These are phyloP conservation scores for Hyphodiscus hymeniophilus DNA, from an alignment of 495 filamentous ascomycete species.

Conservation along the genomic window DNA sequence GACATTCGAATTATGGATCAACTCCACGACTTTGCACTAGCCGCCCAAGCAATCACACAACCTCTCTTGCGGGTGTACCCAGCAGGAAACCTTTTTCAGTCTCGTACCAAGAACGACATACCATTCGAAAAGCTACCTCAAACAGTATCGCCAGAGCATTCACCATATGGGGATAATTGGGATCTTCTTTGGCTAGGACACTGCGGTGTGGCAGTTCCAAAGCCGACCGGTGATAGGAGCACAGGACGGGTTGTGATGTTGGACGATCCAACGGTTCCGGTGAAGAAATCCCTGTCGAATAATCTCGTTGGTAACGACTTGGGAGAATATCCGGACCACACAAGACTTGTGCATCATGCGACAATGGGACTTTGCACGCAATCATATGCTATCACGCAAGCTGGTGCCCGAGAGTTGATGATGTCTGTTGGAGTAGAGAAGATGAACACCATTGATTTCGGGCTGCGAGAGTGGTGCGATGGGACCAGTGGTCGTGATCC, in stretches of 20 bases:
- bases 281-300: background rate
- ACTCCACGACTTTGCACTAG: no score
- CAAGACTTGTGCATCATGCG: constrained; percentile 1
- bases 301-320: background rate
- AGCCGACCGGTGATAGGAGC: background rate
- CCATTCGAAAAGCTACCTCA: background rate
- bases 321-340: background rate
- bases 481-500: constrained; percentile 46
- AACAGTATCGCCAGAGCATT: background rate
- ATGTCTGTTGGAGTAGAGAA: constrained; percentile 53
- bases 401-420: constrained; percentile 34
- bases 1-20: constrained; percentile 35
- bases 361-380: constrained; percentile 1
- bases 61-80: background rate
- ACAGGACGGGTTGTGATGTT: background rate
- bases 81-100: no score
- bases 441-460: constrained; percentile 51
- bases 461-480: constrained; percentile 52
- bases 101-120: background rate
- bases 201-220: constrained; percentile 38
- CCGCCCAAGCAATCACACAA: no score
- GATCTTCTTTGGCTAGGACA: constrained; percentile 44
- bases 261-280: background rate
- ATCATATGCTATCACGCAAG: constrained; percentile 22
- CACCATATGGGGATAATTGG: constrained; percentile 37